These are phyloP conservation scores for Diospyros kaki DNA, from an alignment of 148 eudicot genomes.

Conservation along the genomic window DNA sequence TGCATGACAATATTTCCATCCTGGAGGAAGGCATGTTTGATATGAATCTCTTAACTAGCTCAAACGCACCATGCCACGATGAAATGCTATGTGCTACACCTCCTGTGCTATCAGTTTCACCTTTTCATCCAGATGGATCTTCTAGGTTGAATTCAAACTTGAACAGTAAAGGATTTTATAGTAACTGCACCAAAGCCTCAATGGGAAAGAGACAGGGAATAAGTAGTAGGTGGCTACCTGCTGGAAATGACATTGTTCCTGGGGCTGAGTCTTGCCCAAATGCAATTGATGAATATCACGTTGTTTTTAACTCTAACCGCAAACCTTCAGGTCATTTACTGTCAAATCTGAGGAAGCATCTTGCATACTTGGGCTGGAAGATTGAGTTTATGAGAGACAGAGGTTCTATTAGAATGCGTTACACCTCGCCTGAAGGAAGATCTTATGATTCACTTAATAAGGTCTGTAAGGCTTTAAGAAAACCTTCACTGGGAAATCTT, in stretches of 20 bases:
- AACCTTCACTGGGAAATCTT: constrained; percentile 4
- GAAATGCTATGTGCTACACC: constrained; percentile 13
- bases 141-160: constrained; percentile 1
- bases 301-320: not conserved
- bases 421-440: constrained; percentile 48
- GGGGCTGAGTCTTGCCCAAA: constrained; percentile 45
- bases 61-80: constrained; percentile 4
- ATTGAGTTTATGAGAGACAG: constrained; percentile 27
- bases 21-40: constrained; percentile 2
- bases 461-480: constrained; percentile 22
- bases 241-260: constrained; percentile 23
- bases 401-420: constrained; percentile 24
- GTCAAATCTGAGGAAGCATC: constrained; percentile 41
- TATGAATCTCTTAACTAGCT: not conserved
- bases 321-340: not conserved
- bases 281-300: constrained; percentile 30
- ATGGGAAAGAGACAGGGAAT: constrained; percentile 7
- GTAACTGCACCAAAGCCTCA: constrained; percentile 5
- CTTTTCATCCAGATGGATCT: constrained; percentile 19
- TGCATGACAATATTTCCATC: constrained; percentile 8
- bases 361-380: constrained; percentile 62
- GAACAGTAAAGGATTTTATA: constrained; percentile 8
- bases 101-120: constrained; percentile 15
- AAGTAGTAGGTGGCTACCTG: constrained; percentile 28
- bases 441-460: constrained; percentile 29